Conservation (phyloP, 768 basidiomycete genomes). For the Auricularia cornea region DNA sequence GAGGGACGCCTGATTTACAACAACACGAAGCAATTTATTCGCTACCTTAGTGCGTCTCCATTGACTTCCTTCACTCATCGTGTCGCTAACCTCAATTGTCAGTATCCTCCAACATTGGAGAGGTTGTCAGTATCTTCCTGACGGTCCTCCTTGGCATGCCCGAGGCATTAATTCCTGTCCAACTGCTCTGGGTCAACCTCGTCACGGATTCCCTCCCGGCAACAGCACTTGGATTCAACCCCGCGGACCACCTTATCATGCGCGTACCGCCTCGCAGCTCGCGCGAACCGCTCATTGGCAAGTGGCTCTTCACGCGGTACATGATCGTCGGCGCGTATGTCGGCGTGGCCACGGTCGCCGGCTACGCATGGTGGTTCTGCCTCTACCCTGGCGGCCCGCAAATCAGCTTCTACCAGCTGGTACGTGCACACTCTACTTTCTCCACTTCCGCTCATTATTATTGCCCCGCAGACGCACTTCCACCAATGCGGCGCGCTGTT, state of each 20-base stretch:
- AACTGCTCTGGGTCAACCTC: slow-evolving; percentile 97
- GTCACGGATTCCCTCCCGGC: slow-evolving; percentile 96
- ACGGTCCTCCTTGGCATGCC: slow-evolving; percentile 98
- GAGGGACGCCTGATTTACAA: slow-evolving; percentile 98
- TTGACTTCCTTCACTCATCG: background rate
- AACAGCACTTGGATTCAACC: slow-evolving; percentile 96
- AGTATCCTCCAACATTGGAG: slow-evolving; percentile 41
- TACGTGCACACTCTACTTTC: slow-evolving; percentile 33
- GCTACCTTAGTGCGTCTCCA: slow-evolving; percentile 76
- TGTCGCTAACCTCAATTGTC: slow-evolving; percentile 4
- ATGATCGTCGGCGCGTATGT: slow-evolving; percentile 91
- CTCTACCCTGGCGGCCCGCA: slow-evolving; percentile 85
- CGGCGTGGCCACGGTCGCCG: slow-evolving; percentile 89
- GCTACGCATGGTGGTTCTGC: slow-evolving; percentile 99
- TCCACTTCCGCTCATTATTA: background rate
- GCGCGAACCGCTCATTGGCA: slow-evolving; percentile 82
- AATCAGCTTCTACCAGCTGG: slow-evolving; percentile 88
- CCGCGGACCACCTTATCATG: slow-evolving; percentile 96
- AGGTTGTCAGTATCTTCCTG: slow-evolving; percentile 94
- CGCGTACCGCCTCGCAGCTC: slow-evolving; percentile 84
- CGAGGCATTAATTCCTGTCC: slow-evolving; percentile 96
- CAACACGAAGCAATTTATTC: slow-evolving; percentile 99
- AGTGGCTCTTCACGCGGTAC: slow-evolving; percentile 95
- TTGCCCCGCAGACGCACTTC: slow-evolving; percentile 80
- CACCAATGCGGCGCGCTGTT: slow-evolving; percentile 80